Conservation (phyloP, 805 yeast genomes). For the Metahyphopichia silvanorum region DNA sequence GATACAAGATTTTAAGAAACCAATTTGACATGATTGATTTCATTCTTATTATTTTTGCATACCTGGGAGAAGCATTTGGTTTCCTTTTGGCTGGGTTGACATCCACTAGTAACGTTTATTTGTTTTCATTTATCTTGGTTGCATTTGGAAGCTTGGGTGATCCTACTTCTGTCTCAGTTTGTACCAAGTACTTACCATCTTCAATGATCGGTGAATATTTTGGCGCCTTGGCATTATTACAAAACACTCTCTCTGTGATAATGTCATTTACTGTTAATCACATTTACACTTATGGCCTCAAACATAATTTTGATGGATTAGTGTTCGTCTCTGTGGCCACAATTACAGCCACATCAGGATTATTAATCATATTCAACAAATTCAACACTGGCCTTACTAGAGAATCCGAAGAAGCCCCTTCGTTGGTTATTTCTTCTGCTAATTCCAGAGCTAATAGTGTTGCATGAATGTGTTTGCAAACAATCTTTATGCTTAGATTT, state of each 20-base stretch:
- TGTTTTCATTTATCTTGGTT: slow-evolving; percentile 30
- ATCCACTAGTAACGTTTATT: slow-evolving; percentile 17
- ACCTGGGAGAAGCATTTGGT: slow-evolving; percentile 34
- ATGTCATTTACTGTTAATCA: slow-evolving; percentile 47
- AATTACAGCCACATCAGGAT: too few relatives aligned
- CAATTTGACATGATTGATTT: slow-evolving; percentile 51
- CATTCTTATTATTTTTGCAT: slow-evolving; percentile 28
- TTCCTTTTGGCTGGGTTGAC: slow-evolving; percentile 31
- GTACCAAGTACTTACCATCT: slow-evolving; percentile 55
- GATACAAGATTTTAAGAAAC: slow-evolving; percentile 24
- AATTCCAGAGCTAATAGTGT: too few relatives aligned
- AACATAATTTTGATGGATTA: slow-evolving; percentile 15
- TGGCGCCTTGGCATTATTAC: slow-evolving; percentile 44
- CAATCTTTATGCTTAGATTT: too few relatives aligned
- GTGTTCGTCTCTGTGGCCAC: slow-evolving; percentile 14
- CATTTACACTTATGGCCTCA: slow-evolving; percentile 35
- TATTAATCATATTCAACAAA: too few relatives aligned
- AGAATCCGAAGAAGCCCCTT: too few relatives aligned
- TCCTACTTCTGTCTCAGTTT: slow-evolving; percentile 53
- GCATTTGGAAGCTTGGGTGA: slow-evolving; percentile 45
- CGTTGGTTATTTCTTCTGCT: too few relatives aligned
- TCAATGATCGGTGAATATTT: slow-evolving; percentile 26
- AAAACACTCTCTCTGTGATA: slow-evolving; percentile 43
- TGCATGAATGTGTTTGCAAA: too few relatives aligned
- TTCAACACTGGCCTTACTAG: too few relatives aligned